Conservation (phyloP, 495 filamentous ascomycete genomes). For the Penicillium verhagenii region DNA sequence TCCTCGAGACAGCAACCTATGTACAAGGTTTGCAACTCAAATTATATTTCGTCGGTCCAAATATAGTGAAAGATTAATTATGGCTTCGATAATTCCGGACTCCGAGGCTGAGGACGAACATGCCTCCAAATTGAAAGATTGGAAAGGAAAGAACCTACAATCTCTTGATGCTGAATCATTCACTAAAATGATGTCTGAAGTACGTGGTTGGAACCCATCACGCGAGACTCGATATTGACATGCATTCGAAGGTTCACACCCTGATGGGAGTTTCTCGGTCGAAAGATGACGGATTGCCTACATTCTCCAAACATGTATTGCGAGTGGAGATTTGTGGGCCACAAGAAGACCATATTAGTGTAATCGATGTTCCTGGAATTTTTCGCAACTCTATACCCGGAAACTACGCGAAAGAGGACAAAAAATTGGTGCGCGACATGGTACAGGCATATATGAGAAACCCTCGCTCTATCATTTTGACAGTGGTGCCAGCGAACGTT, state of each 20-base stretch:
- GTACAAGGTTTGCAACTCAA: conserved; percentile 48
- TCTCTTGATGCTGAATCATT: conserved; percentile 5
- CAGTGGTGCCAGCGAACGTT: conserved; percentile 61
- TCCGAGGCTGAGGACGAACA: conserved; percentile 18
- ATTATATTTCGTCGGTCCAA: conserved; percentile 52
- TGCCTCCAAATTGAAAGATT: conserved; percentile 22
- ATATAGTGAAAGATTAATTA: too few relatives aligned
- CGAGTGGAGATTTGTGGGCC: conserved; percentile 60
- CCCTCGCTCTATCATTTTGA: conserved; percentile 54
- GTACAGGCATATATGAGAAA: conserved; percentile 55
- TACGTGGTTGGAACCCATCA: background rate
- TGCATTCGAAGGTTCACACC: conserved; percentile 21
- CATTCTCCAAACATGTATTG: conserved; percentile 58
- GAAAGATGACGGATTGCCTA: conserved; percentile 13
- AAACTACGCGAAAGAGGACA: conserved; percentile 50
- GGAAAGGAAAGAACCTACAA: conserved; percentile 10
- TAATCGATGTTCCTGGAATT: conserved; percentile 65
- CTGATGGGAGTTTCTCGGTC: conserved; percentile 30
- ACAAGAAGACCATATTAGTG: conserved; percentile 53
- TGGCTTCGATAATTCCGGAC: too few relatives aligned
- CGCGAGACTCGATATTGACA: background rate
- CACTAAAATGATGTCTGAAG: conserved; percentile 1
- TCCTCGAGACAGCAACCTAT: conserved; percentile 41
- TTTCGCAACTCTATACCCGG: conserved; percentile 55
- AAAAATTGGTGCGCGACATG: conserved; percentile 50